Conservation (phyloP, 305 asterid genomes). For the Nicotiana rustica region DNA sequence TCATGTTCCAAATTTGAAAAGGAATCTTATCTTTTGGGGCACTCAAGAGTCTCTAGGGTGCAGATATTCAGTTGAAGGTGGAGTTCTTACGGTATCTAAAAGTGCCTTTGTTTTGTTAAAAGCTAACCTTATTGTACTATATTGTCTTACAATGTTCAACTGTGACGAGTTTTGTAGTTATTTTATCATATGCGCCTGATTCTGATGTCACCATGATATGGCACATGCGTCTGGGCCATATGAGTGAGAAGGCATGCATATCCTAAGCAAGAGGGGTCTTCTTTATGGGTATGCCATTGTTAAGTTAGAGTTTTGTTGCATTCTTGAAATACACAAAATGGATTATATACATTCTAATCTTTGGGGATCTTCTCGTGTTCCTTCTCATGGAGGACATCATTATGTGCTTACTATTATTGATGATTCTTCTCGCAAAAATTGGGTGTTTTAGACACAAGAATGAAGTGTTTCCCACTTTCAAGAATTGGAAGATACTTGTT, state of each 20-base stretch:
- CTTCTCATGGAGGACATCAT: background rate
- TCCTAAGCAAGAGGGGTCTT: background rate
- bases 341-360: conserved; percentile 27
- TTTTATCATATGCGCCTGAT: background rate
- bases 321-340: background rate
- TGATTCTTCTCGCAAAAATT: conserved; percentile 25
- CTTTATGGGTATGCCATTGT: background rate
- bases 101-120: background rate
- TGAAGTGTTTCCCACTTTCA: background rate
- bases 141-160: background rate
- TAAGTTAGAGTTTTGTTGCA: background rate
- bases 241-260: too few species aligned
- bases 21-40: background rate
- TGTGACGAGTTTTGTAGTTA: background rate
- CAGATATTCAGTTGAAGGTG: background rate
- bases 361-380: conserved; percentile 22
- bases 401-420: conserved; percentile 13
- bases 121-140: background rate
- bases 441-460: conserved; percentile 23
- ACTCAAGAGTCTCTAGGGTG: background rate
- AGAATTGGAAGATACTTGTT: background rate
- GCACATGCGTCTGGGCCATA: background rate
- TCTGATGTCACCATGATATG: background rate
- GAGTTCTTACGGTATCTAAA: background rate
- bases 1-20: background rate